phyloP scores from a whole-genome alignment of 495 filamentous ascomycete genomes.

The Cryomyces minteri region DNA sequence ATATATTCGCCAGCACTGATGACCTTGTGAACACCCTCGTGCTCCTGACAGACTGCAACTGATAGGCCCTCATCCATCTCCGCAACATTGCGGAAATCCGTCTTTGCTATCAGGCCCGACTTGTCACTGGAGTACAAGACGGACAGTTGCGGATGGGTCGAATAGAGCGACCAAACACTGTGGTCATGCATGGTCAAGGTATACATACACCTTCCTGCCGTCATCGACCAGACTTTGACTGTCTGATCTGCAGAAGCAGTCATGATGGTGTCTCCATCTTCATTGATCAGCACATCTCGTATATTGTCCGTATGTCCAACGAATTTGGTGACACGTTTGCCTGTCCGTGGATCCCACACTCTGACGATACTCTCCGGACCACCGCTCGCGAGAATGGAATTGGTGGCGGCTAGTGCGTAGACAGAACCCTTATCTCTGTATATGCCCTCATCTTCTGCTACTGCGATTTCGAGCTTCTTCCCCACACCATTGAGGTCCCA shows the following conservation, averaged over 20 bases:
- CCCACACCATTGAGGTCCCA: conserved; percentile 88
- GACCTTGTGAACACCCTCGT: conserved; percentile 74
- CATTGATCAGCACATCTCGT: conserved; percentile 73
- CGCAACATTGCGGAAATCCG: conserved; percentile 57
- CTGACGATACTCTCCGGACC: conserved; percentile 88
- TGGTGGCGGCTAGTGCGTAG: conserved; percentile 66
- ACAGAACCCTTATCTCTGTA: conserved; percentile 75
- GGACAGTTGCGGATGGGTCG: conserved; percentile 64
- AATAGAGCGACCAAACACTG: conserved; percentile 92
- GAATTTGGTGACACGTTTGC: conserved; percentile 85
- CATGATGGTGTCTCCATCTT: conserved; percentile 77
- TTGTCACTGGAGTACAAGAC: conserved; percentile 91
- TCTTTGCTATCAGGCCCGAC: conserved; percentile 84
- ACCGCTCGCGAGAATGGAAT: conserved; percentile 69
- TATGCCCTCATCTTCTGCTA: conserved; percentile 55
- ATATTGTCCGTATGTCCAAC: conserved; percentile 97
- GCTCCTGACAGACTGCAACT: conserved; percentile 75
- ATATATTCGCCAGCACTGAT: conserved; percentile 63
- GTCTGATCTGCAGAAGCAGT: conserved; percentile 93
- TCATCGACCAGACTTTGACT: conserved; percentile 93
- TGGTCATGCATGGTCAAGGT: conserved; percentile 98
- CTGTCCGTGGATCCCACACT: conserved; percentile 81
- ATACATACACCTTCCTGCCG: conserved; percentile 87
- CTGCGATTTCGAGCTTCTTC: conserved; percentile 68
- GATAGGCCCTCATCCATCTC: conserved; percentile 83